Percentiles rank a stretch among this genome's conserved stretches.
Conservation (phyloP, 352 stramenopile genomes). For the Phytophthora fragariaefolia region DNA sequence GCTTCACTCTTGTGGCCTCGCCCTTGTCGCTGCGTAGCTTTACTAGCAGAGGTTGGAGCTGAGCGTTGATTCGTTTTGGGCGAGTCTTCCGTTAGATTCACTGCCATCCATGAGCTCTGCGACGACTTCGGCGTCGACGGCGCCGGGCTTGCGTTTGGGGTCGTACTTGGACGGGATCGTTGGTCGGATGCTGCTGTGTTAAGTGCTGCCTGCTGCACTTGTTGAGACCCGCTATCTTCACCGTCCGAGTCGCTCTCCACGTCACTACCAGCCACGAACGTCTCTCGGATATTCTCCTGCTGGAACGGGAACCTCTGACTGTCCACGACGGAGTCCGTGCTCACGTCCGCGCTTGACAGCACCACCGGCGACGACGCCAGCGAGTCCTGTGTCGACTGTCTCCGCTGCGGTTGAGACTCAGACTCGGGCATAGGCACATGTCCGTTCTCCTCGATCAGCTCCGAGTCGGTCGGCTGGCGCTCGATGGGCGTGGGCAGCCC, state of each 20-base stretch:
- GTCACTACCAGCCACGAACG: slow-evolving; percentile 58
- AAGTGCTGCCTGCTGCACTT: slow-evolving; percentile 6
- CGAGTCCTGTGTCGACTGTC: slow-evolving; percentile 14
- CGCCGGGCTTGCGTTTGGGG: slow-evolving; percentile 2
- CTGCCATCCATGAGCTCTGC: slow-evolving; percentile 14
- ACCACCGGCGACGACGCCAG: background rate
- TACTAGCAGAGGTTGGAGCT: background rate
- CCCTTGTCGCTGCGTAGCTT: background rate
- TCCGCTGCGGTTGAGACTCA: slow-evolving; percentile 30
- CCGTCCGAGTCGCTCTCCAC: slow-evolving; percentile 51
- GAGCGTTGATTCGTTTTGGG: slow-evolving; percentile 1
- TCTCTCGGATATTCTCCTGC: slow-evolving; percentile 56
- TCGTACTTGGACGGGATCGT: background rate
- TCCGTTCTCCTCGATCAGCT: slow-evolving; percentile 77
- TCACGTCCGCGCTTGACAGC: slow-evolving; percentile 28
- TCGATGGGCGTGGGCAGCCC: slow-evolving; percentile 9
- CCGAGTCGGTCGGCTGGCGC: slow-evolving; percentile 54
- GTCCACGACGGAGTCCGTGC: slow-evolving; percentile 20
- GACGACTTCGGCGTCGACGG: slow-evolving; percentile 6
- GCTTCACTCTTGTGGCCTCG: slow-evolving; percentile 10
- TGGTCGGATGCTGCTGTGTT: slow-evolving; percentile 2
- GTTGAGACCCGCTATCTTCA: slow-evolving; percentile 13
- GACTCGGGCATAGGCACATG: slow-evolving; percentile 40
- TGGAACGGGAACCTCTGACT: slow-evolving; percentile 53
- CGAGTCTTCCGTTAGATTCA: slow-evolving; percentile 29